Percentiles rank a stretch among this genome's conserved stretches.
Evolutionary conservation across 345 rosid species (phyloP).

Genomic region (Cochlearia excelsa): DNA sequence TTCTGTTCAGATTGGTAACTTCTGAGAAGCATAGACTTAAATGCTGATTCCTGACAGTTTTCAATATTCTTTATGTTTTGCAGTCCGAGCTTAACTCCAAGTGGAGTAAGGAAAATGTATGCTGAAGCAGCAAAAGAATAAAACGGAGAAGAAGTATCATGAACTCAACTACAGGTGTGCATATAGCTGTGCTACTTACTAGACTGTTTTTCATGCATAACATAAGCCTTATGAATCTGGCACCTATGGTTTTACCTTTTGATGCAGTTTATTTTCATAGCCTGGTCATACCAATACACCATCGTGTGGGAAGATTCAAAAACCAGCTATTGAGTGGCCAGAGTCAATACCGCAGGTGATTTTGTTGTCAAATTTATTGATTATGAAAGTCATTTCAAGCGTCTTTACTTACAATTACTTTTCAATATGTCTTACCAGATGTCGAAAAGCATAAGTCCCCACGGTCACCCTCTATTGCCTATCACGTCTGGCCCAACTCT

Average conservation of each 20-base stretch:
- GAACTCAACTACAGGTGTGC: slow-evolving; percentile 83
- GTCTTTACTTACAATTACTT: slow-evolving; percentile 24
- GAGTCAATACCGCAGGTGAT: slow-evolving; percentile 74
- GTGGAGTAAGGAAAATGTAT: slow-evolving; percentile 64
- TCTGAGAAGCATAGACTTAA: slow-evolving; percentile 4
- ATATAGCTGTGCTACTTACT: slow-evolving; percentile 14
- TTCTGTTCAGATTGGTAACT: no score
- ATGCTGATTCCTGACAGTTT: slow-evolving; percentile 18
- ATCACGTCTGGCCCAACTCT: slow-evolving; percentile 78
- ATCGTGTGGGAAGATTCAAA: slow-evolving; percentile 75
- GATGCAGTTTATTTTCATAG: slow-evolving; percentile 69
- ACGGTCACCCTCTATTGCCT: slow-evolving; percentile 68
- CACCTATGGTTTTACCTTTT: neutral
- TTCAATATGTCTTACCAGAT: slow-evolving; percentile 49
- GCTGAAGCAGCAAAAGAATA: slow-evolving; percentile 58
- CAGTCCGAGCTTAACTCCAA: slow-evolving; percentile 68
- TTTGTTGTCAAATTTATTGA: slow-evolving; percentile 20
- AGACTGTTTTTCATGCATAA: slow-evolving; percentile 18
- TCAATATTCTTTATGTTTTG: slow-evolving; percentile 28
- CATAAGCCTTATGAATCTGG: slow-evolving; percentile 11
- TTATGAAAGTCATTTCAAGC: slow-evolving; percentile 11
- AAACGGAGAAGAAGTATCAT: slow-evolving; percentile 63
- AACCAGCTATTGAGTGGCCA: slow-evolving; percentile 88
- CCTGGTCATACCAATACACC: slow-evolving; percentile 62
- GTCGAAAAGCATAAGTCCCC: slow-evolving; percentile 65